Evolutionary conservation across 495 filamentous ascomycete species (phyloP), one percentile per base, ranked within the genome.

Genomic region (Monascus purpureus): DNA sequence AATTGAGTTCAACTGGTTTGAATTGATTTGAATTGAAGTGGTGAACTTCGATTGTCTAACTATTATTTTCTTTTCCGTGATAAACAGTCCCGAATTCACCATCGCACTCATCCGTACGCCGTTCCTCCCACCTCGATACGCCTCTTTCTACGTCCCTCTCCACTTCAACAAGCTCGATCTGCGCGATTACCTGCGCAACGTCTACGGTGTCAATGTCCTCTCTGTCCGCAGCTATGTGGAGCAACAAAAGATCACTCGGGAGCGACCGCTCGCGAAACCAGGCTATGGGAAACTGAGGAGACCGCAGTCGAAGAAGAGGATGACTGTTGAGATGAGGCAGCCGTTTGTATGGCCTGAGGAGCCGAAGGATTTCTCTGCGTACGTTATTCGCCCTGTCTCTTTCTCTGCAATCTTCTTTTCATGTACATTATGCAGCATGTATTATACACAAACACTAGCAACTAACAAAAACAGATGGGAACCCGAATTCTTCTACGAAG

Each of bases 111-210:
- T 87, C 46, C 77, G 77, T 36, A 80, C 72, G 17, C 68, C 71
- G 19, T 68, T 66, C 45, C 73, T 81, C 45, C 76, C 79, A 16
- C 69, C 85, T 17, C 79, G 72, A 55, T 80, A 76, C 44, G 87
- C 84, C 28, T 71, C 73, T 30, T 94, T 95, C 69, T 61, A 70
- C 46, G 86, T 93, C 26, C 86, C 86, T 11, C 68, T 94, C 46
- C 73, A 69, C 39, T 79, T 92, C 65, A 85, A 80, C 70, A 93
- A 95, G 59, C 73, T 93, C 42, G 86, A 93, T 55, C 53, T 93
- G 16, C 77, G 80, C 50, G 83, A 92, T 65, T 95, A 93, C 61
- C 76, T 95, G 29, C 70, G 71, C 45, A 65, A 84, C 47, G 67
- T 55, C 13, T 93, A 95, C 57, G 63, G 67, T 29, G 72, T 90